These are phyloP conservation scores for Fraxinus baroniana DNA, from an alignment of 305 asterid species.

Conservation along the genomic window DNA sequence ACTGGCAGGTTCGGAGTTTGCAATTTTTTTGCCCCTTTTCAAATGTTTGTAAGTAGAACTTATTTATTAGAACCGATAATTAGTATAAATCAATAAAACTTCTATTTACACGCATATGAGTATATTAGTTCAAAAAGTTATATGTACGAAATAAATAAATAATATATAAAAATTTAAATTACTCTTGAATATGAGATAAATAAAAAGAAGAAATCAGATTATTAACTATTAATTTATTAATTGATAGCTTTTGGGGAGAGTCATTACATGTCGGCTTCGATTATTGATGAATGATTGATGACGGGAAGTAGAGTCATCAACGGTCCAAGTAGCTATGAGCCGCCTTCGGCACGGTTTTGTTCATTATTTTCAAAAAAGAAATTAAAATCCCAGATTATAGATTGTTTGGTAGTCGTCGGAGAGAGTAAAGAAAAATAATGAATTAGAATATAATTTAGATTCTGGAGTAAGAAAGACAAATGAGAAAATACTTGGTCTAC, in stretches of 20 bases:
- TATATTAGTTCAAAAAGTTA: too few relatives aligned
- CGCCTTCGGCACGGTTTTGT: background rate
- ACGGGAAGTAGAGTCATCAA: background rate
- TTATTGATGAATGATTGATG: background rate
- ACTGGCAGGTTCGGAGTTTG: background rate
- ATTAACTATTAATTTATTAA: background rate
- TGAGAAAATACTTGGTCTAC: constrained; percentile 40
- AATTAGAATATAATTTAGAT: constrained; percentile 27
- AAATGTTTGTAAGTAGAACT: background rate
- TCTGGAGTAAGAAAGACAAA: constrained; percentile 49
- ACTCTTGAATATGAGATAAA: background rate
- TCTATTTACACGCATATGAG: too few relatives aligned
- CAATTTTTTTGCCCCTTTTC: background rate
- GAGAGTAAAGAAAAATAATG: background rate
- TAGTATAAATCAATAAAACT: background rate
- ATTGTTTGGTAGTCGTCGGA: background rate
- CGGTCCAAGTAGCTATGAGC: background rate
- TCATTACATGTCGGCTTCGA: background rate
- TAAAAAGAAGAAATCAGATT: background rate
- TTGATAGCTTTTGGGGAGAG: background rate
- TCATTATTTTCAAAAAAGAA: background rate
- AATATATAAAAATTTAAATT: too few relatives aligned
- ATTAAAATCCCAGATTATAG: background rate
- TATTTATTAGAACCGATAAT: background rate
- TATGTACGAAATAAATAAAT: too few relatives aligned